Conservation (phyloP, 2,329 filamentous ascomycete genomes). For the Penicillium sp. region DNA sequence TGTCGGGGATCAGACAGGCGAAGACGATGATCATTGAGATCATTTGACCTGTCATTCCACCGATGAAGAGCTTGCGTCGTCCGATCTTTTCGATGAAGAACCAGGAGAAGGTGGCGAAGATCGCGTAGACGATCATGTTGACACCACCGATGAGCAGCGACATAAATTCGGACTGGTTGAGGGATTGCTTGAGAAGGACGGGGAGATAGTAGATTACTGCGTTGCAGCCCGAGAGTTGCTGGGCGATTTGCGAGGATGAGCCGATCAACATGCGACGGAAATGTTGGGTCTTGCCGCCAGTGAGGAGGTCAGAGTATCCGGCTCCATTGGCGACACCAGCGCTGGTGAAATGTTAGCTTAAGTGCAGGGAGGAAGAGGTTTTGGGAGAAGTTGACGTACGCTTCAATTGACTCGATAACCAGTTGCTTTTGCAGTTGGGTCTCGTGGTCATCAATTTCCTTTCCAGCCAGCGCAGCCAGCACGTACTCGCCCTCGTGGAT, state of each 20-base stretch:
- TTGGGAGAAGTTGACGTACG: slow-evolving; percentile 46
- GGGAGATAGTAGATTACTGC: slow-evolving; percentile 55
- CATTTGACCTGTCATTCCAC: slow-evolving; percentile 45
- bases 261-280: slow-evolving; percentile 47
- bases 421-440: slow-evolving; percentile 66
- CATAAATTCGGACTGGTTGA: slow-evolving; percentile 47
- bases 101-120: slow-evolving; percentile 51
- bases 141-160: slow-evolving; percentile 59
- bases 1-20: slow-evolving; percentile 41
- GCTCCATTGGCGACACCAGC: slow-evolving; percentile 60
- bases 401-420: slow-evolving; percentile 70
- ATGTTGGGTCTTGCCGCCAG: slow-evolving; percentile 44
- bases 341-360: slow-evolving; percentile 41
- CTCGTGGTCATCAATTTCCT: slow-evolving; percentile 57
- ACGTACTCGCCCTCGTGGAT: slow-evolving; percentile 54
- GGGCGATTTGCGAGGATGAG: slow-evolving; percentile 47
- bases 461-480: slow-evolving; percentile 55
- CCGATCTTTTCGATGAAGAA: slow-evolving; percentile 56
- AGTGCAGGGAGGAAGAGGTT: not conserved
- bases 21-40: slow-evolving; percentile 46
- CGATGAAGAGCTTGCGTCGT: slow-evolving; percentile 48
- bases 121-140: slow-evolving; percentile 53
- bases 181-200: slow-evolving; percentile 52
- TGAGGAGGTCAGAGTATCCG: slow-evolving; percentile 47
- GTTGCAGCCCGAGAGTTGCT: slow-evolving; percentile 57